Percentiles rank a stretch among this genome's conserved stretches.
phyloP scores from a whole-genome alignment of 2,329 filamentous ascomycete genomes.

The Diaporthe destruens region DNA sequence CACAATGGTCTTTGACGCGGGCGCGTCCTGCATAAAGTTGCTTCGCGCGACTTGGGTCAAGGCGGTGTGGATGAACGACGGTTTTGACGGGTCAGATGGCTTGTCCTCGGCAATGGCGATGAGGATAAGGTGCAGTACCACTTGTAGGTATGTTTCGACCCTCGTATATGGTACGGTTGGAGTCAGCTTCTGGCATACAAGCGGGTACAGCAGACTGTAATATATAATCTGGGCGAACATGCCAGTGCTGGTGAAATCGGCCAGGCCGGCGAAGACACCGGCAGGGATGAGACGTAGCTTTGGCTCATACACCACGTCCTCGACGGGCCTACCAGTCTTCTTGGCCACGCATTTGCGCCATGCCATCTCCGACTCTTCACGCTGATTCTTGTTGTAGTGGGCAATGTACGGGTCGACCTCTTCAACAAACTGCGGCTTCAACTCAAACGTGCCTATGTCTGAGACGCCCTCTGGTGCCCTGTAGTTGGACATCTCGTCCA shows the following conservation, averaged over 20 bases:
- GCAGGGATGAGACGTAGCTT: slow-evolving; percentile 80
- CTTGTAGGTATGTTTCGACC: slow-evolving; percentile 91
- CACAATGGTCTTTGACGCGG: slow-evolving; percentile 71
- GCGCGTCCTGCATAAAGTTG: slow-evolving; percentile 70
- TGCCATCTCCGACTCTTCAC: slow-evolving; percentile 92
- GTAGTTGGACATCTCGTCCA: slow-evolving; percentile 90
- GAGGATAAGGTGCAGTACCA: slow-evolving; percentile 88
- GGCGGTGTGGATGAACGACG: slow-evolving; percentile 80
- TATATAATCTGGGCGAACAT: slow-evolving; percentile 93
- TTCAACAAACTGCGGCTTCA: slow-evolving; percentile 87
- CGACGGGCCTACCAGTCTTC: slow-evolving; percentile 82
- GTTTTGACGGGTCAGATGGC: slow-evolving; percentile 62
- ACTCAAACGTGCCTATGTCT: slow-evolving; percentile 93
- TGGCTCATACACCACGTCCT: slow-evolving; percentile 93
- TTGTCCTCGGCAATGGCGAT: slow-evolving; percentile 89
- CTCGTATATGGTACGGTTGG: slow-evolving; percentile 84
- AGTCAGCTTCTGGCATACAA: slow-evolving; percentile 76
- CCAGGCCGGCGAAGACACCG: slow-evolving; percentile 81
- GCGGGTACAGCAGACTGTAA: slow-evolving; percentile 85
- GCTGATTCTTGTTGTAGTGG: slow-evolving; percentile 96
- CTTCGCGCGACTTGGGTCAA: slow-evolving; percentile 73
- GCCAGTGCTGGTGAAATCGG: slow-evolving; percentile 84
- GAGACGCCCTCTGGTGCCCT: slow-evolving; percentile 90
- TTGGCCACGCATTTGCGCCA: slow-evolving; percentile 90
- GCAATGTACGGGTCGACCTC: slow-evolving; percentile 95